Evolutionary conservation across 768 basidiomycete species (phyloP).

Genomic region (Trametes meyenii): DNA sequence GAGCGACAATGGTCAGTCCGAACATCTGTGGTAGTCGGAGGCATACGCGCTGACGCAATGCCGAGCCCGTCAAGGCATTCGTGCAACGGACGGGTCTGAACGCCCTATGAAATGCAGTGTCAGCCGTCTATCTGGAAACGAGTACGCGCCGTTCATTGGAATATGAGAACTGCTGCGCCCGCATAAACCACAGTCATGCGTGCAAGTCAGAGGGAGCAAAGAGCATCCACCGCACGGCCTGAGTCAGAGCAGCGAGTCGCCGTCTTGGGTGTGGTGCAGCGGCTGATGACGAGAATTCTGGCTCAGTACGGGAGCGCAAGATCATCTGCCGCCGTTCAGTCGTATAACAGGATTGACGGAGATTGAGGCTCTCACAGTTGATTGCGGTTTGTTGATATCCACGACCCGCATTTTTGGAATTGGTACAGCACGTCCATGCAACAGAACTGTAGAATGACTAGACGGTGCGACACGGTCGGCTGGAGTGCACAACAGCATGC

Average conservation of each 20-base stretch:
- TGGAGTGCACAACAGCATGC: too few relatives aligned
- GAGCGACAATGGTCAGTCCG: slow-evolving; percentile 2
- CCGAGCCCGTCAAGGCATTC: slow-evolving; percentile 5
- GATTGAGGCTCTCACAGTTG: not conserved
- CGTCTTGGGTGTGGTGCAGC: slow-evolving; percentile 7
- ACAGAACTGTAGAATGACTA: not conserved
- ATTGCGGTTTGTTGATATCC: not conserved
- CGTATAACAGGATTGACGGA: slow-evolving; percentile 6
- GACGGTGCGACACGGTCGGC: not conserved
- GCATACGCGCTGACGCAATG: slow-evolving; percentile 2
- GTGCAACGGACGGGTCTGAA: not conserved
- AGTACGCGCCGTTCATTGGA: slow-evolving; percentile 11
- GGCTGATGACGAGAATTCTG: slow-evolving; percentile 4
- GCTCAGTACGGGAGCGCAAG: slow-evolving; percentile 1
- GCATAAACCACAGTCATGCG: slow-evolving; percentile 7
- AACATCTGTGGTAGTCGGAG: slow-evolving; percentile 17
- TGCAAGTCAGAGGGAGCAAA: not conserved
- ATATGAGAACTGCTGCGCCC: slow-evolving; percentile 15
- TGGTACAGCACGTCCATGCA: not conserved
- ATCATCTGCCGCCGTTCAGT: slow-evolving; percentile 1
- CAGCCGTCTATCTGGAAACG: slow-evolving; percentile 18
- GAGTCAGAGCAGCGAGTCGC: slow-evolving; percentile 16
- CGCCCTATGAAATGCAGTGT: not conserved
- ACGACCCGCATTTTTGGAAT: not conserved
- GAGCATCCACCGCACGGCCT: not conserved